A percentile compares a stretch with the other conserved stretches of the same genome.
phyloP scores from a whole-genome alignment of 768 basidiomycete species.

The Postia placenta region DNA sequence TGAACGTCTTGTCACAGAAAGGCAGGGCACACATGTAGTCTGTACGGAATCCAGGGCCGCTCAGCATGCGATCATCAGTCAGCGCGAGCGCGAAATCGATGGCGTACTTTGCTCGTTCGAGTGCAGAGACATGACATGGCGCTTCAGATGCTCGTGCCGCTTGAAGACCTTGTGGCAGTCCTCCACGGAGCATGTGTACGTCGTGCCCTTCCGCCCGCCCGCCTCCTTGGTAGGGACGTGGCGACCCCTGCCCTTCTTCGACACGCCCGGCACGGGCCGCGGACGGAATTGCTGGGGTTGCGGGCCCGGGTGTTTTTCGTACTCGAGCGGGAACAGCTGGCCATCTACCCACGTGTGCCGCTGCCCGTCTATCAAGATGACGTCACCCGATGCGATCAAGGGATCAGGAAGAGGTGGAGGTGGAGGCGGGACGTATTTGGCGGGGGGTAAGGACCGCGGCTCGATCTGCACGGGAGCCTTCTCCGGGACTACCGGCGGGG shows the following conservation, averaged over 20 bases:
- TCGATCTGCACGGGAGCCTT: neutral
- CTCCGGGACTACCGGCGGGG: neutral
- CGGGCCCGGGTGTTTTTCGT: neutral
- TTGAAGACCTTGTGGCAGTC: constrained; percentile 79
- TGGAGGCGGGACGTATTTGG: constrained; percentile 1
- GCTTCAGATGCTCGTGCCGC: constrained; percentile 74
- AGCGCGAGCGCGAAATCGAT: neutral
- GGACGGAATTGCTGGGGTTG: neutral
- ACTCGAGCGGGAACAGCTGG: neutral
- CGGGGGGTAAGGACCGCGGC: constrained; percentile 8
- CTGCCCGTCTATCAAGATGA: constrained; percentile 1
- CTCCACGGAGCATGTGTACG: constrained; percentile 60
- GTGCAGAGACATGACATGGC: constrained; percentile 76
- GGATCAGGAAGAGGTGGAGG: neutral
- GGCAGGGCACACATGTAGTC: constrained; percentile 55
- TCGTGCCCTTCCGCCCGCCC: constrained; percentile 25
- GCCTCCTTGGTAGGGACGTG: constrained; percentile 37
- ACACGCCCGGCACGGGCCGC: constrained; percentile 40
- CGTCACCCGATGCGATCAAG: neutral
- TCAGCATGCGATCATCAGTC: neutral
- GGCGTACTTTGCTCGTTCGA: constrained; percentile 76
- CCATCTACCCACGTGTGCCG: neutral
- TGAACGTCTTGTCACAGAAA: constrained; percentile 66
- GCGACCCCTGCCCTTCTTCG: constrained; percentile 43
- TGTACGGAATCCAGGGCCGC: constrained; percentile 21